These are phyloP conservation scores for Pythium oligandrum DNA, from an alignment of 352 stramenopile species.

Conservation along the genomic window DNA sequence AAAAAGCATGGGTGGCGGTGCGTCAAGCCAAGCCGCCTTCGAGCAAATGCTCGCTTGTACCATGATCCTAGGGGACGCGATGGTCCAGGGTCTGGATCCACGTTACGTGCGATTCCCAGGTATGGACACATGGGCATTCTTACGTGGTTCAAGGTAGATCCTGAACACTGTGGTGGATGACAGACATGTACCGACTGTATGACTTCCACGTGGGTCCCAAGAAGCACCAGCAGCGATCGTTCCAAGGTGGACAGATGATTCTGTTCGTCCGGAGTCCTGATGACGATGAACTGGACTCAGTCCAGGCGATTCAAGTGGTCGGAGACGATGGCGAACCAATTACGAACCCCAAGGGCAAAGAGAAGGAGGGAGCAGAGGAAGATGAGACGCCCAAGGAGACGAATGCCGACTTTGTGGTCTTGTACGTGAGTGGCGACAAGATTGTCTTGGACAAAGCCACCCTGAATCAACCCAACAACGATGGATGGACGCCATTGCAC, in stretches of 20 bases:
- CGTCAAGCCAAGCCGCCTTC: slow-evolving; percentile 64
- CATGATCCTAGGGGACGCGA: slow-evolving; percentile 78
- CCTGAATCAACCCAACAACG: slow-evolving; percentile 65
- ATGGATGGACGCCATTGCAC: slow-evolving; percentile 79
- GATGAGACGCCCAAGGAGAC: slow-evolving; percentile 28
- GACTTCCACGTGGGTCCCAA: slow-evolving; percentile 78
- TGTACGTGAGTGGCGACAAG: slow-evolving; percentile 64
- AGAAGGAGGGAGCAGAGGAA: slow-evolving; percentile 1
- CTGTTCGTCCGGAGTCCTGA: slow-evolving; percentile 49
- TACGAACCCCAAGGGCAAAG: slow-evolving; percentile 6
- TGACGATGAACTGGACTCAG: slow-evolving; percentile 18
- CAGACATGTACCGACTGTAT: slow-evolving; percentile 72
- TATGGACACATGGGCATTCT: slow-evolving; percentile 2
- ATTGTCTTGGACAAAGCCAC: slow-evolving; percentile 64
- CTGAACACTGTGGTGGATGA: no score
- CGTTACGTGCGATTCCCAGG: slow-evolving; percentile 75
- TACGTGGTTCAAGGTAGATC: neutral
- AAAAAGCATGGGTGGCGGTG: slow-evolving; percentile 52
- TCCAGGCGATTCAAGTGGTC: slow-evolving; percentile 11
- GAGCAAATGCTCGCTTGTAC: slow-evolving; percentile 85
- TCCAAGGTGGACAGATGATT: slow-evolving; percentile 61
- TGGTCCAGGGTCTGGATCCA: slow-evolving; percentile 75
- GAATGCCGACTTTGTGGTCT: slow-evolving; percentile 49
- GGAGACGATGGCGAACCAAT: slow-evolving; percentile 9
- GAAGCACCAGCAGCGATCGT: slow-evolving; percentile 38